These are phyloP conservation scores for Fusarium domesticum DNA, from an alignment of 2,329 filamentous ascomycete species.

Conservation along the genomic window DNA sequence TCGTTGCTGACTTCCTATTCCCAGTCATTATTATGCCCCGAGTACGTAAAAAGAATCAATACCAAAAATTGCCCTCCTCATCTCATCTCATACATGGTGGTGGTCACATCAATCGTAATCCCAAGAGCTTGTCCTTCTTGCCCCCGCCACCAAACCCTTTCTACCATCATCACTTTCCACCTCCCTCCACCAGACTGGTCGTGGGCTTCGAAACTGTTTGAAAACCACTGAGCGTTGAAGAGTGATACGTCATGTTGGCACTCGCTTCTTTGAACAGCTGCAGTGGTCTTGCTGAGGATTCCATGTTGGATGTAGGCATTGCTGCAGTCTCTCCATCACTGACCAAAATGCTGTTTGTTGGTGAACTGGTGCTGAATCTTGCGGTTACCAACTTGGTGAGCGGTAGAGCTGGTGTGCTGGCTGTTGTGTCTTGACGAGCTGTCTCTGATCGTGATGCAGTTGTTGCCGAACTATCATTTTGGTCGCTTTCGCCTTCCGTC, in stretches of 20 bases:
- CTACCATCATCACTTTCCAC: slow-evolving; percentile 1
- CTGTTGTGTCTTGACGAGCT: neutral
- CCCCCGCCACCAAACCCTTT: neutral
- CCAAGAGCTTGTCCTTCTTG: neutral
- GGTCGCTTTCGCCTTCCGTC: neutral
- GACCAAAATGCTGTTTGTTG: slow-evolving; percentile 4
- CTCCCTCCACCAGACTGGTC: slow-evolving; percentile 15
- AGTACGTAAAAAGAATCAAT: slow-evolving; percentile 5
- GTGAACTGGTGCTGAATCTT: neutral
- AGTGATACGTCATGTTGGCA: slow-evolving; percentile 6
- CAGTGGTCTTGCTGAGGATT: slow-evolving; percentile 1
- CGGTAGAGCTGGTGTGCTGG: neutral
- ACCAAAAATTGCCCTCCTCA: neutral
- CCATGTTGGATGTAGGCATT: slow-evolving; percentile 8
- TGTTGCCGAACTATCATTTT: neutral
- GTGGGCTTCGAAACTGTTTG: slow-evolving; percentile 24
- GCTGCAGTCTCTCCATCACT: slow-evolving; percentile 1
- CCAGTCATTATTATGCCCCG: slow-evolving; percentile 11
- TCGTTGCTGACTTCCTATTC: neutral
- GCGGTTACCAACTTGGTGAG: neutral
- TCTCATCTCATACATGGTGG: neutral
- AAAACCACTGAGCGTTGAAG: slow-evolving; percentile 21
- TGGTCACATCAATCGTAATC: neutral
- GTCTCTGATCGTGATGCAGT: slow-evolving; percentile 1
- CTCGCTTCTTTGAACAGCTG: neutral